Conservation (phyloP, 2,329 filamentous ascomycete genomes). For the Emydomyces testavorans region DNA sequence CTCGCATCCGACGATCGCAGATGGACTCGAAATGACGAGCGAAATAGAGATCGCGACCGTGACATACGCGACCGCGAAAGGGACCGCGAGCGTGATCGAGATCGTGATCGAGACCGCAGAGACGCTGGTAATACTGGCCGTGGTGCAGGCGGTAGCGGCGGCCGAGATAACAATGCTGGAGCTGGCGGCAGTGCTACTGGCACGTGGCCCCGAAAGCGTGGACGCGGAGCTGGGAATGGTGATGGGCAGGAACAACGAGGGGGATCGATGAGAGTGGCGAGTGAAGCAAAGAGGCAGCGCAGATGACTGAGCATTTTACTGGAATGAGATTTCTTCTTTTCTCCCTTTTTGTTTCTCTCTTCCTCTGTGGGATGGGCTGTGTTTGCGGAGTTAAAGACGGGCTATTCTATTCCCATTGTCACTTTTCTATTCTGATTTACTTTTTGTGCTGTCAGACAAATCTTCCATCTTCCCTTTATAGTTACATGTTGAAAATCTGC, state of each 20-base stretch:
- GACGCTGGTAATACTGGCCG: conserved; percentile 6
- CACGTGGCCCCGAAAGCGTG: conserved; percentile 17
- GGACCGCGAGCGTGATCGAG: conserved; percentile 20
- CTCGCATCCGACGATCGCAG: conserved; percentile 4
- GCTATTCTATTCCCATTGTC: no score
- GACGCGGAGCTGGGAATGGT: conserved; percentile 11
- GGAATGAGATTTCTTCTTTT: neutral
- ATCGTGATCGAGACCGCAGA: conserved; percentile 21
- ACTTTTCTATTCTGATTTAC: no score
- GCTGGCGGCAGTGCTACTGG: conserved; percentile 6
- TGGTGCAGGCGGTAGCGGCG: conserved; percentile 1
- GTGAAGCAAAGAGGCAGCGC: conserved; percentile 21
- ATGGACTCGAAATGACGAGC: conserved; percentile 7
- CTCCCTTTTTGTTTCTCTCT: neutral
- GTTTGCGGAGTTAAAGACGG: no score
- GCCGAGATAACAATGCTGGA: conserved; percentile 6
- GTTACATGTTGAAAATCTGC: no score
- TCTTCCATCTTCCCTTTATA: no score
- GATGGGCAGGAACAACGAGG: conserved; percentile 10
- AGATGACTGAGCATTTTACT: conserved; percentile 4
- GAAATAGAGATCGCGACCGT: conserved; percentile 9
- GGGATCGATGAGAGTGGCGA: conserved; percentile 13
- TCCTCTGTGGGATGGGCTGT: neutral
- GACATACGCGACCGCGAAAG: conserved; percentile 14
- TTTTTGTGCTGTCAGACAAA: no score